phyloP scores from a whole-genome alignment of 208 protist species.

The Wallacemonas sp. region DNA sequence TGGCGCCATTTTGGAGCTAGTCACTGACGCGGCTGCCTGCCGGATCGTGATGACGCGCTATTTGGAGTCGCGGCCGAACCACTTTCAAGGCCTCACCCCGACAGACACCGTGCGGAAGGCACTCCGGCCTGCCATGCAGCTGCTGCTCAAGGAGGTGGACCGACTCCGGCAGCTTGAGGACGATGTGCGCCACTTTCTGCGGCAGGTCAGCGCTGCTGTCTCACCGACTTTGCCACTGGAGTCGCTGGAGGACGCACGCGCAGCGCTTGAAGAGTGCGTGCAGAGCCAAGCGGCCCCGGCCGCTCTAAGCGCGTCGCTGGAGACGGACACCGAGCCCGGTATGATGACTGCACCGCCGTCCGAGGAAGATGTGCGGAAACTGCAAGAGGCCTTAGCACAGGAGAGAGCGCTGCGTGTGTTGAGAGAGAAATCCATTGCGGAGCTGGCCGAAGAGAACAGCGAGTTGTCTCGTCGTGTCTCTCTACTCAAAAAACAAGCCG shows the following conservation, averaged over 20 bases:
- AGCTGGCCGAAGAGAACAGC: slow-evolving; percentile 23
- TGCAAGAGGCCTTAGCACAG: slow-evolving; percentile 16
- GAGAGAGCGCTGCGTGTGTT: slow-evolving; percentile 17
- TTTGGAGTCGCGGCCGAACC: background rate
- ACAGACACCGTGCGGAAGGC: background rate
- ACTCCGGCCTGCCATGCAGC: slow-evolving; percentile 22
- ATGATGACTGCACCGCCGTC: background rate
- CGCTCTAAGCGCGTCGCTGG: too few relatives aligned
- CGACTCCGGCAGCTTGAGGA: slow-evolving; percentile 12
- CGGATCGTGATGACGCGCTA: background rate
- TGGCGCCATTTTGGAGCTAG: background rate
- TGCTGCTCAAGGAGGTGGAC: slow-evolving; percentile 14
- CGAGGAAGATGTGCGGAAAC: background rate
- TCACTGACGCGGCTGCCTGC: background rate
- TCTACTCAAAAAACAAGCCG: slow-evolving; percentile 20
- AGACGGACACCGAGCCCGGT: too few relatives aligned
- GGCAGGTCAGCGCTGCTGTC: background rate
- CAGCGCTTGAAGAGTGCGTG: background rate
- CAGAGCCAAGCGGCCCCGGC: too few relatives aligned
- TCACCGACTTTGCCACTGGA: slow-evolving; percentile 4
- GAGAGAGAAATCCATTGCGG: slow-evolving; percentile 13
- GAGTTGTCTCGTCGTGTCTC: slow-evolving; percentile 27
- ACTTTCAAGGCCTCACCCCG: background rate
- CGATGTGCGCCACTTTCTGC: slow-evolving; percentile 14
- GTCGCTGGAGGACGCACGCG: slow-evolving; percentile 20